Evolutionary conservation across 192 early-diverging fungal genomes (phyloP).

Genomic region (Dispira parvispora): DNA sequence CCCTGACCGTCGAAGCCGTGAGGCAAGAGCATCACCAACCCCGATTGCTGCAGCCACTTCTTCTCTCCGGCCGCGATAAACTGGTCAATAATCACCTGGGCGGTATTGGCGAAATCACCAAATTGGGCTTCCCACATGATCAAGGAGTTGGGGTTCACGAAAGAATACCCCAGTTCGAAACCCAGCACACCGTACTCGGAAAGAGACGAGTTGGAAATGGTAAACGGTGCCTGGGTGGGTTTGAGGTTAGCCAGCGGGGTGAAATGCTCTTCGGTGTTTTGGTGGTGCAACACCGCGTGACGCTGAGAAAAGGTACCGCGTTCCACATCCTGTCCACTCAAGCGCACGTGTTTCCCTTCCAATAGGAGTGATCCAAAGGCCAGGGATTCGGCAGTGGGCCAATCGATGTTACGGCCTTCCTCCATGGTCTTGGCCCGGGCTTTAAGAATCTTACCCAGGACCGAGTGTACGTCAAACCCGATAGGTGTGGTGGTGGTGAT

Average conservation of each 20-base stretch:
- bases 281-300: conserved; percentile 92
- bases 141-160: conserved; percentile 85
- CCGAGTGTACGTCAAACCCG: conserved; percentile 72
- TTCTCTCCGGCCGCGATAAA: conserved; percentile 91
- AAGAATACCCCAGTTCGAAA: conserved; percentile 93
- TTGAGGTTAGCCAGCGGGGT: conserved; percentile 75
- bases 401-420: conserved; percentile 75
- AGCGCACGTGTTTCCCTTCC: conserved; percentile 82
- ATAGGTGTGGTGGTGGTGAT: conserved; percentile 64
- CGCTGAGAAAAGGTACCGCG: conserved; percentile 99
- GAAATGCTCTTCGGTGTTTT: conserved; percentile 67
- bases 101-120: conserved; percentile 94
- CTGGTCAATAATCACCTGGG: conserved; percentile 97
- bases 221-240: conserved; percentile 72
- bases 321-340: conserved; percentile 96
- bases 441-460: conserved; percentile 72
- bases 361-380: conserved; percentile 82
- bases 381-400: conserved; percentile 88
- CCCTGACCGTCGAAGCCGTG: conserved; percentile 99
- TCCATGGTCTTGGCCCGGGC: conserved; percentile 63
- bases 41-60: conserved; percentile 96
- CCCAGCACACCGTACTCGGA: conserved; percentile 92
- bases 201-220: conserved; percentile 87
- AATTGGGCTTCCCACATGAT: conserved; percentile 98
- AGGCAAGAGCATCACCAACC: conserved; percentile 81